Percentiles rank a stretch among this genome's conserved stretches.
Conservation (phyloP, 257 asterid genomes). For the Petrea volubilis region DNA sequence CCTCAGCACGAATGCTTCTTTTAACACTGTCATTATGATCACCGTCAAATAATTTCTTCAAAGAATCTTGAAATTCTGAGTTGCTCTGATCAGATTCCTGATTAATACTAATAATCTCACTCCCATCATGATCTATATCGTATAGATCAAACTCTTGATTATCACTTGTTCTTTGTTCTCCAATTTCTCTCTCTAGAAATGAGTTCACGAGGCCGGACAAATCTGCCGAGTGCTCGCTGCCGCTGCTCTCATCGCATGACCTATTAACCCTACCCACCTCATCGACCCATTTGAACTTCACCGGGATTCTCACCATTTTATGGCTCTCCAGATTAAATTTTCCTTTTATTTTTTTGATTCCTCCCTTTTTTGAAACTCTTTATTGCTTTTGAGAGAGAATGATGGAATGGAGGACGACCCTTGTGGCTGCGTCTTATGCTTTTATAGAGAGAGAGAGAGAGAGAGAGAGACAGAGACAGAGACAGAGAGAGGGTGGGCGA, state of each 20-base stretch:
- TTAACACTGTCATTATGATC: constrained; percentile 16
- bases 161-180: constrained; percentile 5
- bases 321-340: too few relatives aligned
- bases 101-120: not conserved
- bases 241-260: constrained; percentile 74
- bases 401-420: constrained; percentile 13
- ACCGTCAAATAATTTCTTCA: constrained; percentile 32
- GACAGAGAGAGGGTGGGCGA: too few relatives aligned
- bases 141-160: constrained; percentile 5
- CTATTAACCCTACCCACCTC: constrained; percentile 45
- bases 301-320: constrained; percentile 48
- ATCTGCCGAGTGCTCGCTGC: constrained; percentile 77
- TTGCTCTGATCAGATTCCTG: constrained; percentile 18
- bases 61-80: constrained; percentile 27
- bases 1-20: constrained; percentile 26
- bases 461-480: too few relatives aligned
- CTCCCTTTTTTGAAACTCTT: not conserved
- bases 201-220: constrained; percentile 67
- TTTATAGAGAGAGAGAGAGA: constrained; percentile 15
- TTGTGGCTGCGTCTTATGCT: not conserved
- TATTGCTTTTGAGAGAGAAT: constrained; percentile 18
- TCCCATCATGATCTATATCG: constrained; percentile 1
- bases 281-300: constrained; percentile 56
- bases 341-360: not conserved
- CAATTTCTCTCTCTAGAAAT: constrained; percentile 51